Conservation (phyloP, 768 basidiomycete genomes). For the Phylloporus arenicola region DNA sequence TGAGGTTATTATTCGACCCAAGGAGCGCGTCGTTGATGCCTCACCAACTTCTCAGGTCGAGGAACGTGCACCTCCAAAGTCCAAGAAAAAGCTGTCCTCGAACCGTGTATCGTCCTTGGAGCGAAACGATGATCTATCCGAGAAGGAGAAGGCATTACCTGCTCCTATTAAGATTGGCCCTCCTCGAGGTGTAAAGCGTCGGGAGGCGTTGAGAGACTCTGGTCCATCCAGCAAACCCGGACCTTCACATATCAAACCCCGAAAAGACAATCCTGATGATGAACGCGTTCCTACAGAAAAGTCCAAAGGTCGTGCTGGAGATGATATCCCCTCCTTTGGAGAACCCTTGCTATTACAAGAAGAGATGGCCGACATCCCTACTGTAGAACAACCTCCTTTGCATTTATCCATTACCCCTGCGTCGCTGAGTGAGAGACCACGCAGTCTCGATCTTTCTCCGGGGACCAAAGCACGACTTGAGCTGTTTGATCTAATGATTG, state of each 20-base stretch:
- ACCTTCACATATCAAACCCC: background rate
- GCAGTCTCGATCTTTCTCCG: slow-evolving; percentile 22
- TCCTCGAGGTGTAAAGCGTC: slow-evolving; percentile 20
- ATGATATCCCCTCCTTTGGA: background rate
- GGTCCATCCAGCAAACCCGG: background rate
- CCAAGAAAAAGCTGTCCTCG: background rate
- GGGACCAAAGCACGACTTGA: slow-evolving; percentile 24
- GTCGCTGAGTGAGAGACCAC: background rate
- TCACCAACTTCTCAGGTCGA: slow-evolving; percentile 2
- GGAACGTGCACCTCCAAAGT: background rate
- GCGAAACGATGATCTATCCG: background rate
- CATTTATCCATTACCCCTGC: slow-evolving; percentile 8
- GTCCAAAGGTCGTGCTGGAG: background rate
- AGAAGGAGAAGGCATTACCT: background rate
- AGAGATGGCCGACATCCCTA: background rate
- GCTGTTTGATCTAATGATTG: slow-evolving; percentile 27
- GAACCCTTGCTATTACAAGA: background rate
- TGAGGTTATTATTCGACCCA: background rate
- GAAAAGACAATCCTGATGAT: background rate
- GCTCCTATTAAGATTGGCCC: slow-evolving; percentile 21
- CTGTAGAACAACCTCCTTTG: background rate
- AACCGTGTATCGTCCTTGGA: background rate
- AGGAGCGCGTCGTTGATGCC: background rate
- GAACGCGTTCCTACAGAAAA: background rate
- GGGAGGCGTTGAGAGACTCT: background rate